Evolutionary conservation across 2,329 filamentous ascomycete species (phyloP).

Genomic region (Cercospora sp.): DNA sequence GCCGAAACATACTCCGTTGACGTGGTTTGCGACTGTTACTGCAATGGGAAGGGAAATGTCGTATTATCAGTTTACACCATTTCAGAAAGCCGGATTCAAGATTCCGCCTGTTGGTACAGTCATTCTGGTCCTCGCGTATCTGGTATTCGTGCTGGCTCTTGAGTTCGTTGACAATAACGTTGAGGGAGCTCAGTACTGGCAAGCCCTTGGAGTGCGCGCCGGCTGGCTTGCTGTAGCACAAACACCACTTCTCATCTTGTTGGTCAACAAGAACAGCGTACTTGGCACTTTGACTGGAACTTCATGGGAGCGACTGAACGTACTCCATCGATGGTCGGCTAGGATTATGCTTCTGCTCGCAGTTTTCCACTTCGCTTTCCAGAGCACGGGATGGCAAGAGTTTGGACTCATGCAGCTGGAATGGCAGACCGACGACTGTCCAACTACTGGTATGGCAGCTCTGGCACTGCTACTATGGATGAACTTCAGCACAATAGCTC

Average conservation of each 20-base stretch:
- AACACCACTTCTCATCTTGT: conserved; percentile 42
- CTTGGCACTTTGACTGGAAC: conserved; percentile 36
- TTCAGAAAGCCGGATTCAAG: conserved; percentile 25
- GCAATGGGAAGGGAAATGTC: conserved; percentile 39
- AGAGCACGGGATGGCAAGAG: conserved; percentile 30
- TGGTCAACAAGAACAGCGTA: conserved; percentile 44
- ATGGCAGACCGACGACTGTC: conserved; percentile 32
- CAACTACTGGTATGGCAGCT: conserved; percentile 34
- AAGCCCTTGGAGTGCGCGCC: conserved; percentile 38
- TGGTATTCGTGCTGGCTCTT: conserved; percentile 33
- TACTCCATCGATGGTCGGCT: conserved; percentile 42
- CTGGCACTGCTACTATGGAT: conserved; percentile 36
- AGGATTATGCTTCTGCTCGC: conserved; percentile 36
- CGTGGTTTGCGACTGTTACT: conserved; percentile 36
- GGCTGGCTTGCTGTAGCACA: conserved; percentile 43
- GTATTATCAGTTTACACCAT: conserved; percentile 39
- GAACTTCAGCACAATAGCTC: conserved; percentile 33
- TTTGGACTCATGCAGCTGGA: conserved; percentile 30
- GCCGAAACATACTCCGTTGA: conserved; percentile 34
- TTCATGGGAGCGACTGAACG: conserved; percentile 40
- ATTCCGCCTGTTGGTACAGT: conserved; percentile 33
- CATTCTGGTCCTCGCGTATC: conserved; percentile 27
- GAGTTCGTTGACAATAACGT: conserved; percentile 32
- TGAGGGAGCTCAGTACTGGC: conserved; percentile 31
- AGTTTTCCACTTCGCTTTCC: conserved; percentile 36